Base-by-base conservation (phyloP, 495 filamentous ascomycete genomes). In the Trichodelitschia bisporula region DNA sequence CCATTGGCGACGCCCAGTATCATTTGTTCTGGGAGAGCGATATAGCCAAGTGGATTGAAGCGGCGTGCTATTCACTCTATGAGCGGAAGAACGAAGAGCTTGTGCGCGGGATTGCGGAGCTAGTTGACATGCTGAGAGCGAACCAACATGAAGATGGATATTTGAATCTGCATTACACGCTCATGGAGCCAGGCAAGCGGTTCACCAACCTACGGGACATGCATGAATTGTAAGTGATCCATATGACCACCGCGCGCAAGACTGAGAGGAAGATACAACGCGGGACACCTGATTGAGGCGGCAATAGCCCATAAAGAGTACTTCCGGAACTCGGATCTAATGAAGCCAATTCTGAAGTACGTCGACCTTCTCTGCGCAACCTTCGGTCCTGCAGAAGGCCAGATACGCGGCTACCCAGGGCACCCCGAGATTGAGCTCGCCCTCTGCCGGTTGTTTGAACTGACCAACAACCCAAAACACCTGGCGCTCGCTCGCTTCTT, bases 21-120 rank as follows among this genome's bases (percentile, higher is more conserved):
- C 61, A 62, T 26, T 46, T 60, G 24, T 67, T 66, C 40, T 69
- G 61, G 62, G 65, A 69, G 36, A 63, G 59, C 18, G 65, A 69
- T 42, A 48, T 69, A 9, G 61, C 57, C 3, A 68, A 69, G 40
- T 66, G 61, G 58, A 59, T 68, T 25, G 65, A 69, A 44, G 61
- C 59, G 4, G 64, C 64, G 1, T 66, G 59, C 35, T 68, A 68
- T 27, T 53, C 68, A 32, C 44, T 65, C 6, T 36, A 36, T n/a
- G 49, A 57, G 31, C 34, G 57, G 5, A 44, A 58, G 13, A 47
- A 58, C 34, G 40, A 37, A 0, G 55, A 57, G 30, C 46, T 69
- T 24, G 56, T 63, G 33, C 47, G 37, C 0, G 61, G 62, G 4
- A 56, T 71, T 4, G 40, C 54, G 17, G 62, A 70, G 36, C 41